Percentiles rank a stretch among this genome's conserved stretches.
Conservation (phyloP, 2,329 filamentous ascomycete species). For the Didymella arachidicola region DNA sequence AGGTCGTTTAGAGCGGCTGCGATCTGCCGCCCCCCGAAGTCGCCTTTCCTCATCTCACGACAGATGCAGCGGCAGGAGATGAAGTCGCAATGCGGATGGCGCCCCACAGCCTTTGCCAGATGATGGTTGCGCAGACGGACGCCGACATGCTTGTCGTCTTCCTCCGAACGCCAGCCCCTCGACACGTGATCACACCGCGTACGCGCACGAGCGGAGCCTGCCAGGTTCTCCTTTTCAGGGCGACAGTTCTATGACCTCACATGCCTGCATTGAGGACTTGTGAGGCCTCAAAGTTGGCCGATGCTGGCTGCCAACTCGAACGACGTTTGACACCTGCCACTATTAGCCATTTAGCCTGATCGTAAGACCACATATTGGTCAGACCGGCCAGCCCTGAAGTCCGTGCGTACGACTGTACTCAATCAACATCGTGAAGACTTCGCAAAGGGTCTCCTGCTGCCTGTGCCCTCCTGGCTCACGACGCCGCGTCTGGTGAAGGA, state of each 20-base stretch:
- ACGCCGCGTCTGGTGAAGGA: constrained; percentile 19
- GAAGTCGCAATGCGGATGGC: constrained; percentile 25
- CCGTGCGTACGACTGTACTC: constrained; percentile 22
- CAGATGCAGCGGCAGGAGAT: constrained; percentile 32
- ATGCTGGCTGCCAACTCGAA: constrained; percentile 18
- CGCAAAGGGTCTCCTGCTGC: constrained; percentile 5
- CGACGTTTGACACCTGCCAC: constrained; percentile 22
- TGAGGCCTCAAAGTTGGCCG: constrained; percentile 21
- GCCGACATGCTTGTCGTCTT: constrained; percentile 12
- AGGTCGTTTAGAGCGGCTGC: constrained; percentile 26
- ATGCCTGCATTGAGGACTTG: constrained; percentile 11
- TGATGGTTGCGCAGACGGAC: constrained; percentile 1
- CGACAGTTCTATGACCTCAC: constrained; percentile 16
- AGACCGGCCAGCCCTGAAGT: constrained; percentile 19
- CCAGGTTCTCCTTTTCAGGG: constrained; percentile 22
- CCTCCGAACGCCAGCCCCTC: constrained; percentile 7
- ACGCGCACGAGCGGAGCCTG: constrained; percentile 10
- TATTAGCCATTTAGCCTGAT: constrained; percentile 24
- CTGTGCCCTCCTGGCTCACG: constrained; percentile 16
- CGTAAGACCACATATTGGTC: constrained; percentile 15
- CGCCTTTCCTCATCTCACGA: constrained; percentile 38
- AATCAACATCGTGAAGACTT: constrained; percentile 10
- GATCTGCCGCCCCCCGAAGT: constrained; percentile 41
- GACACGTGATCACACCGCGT: constrained; percentile 14
- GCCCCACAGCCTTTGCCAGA: constrained; percentile 12